Percentiles rank a stretch among this genome's conserved stretches.
These are phyloP conservation scores for Candida neerlandica DNA, from an alignment of 1,139 yeast species.

Conservation along the genomic window DNA sequence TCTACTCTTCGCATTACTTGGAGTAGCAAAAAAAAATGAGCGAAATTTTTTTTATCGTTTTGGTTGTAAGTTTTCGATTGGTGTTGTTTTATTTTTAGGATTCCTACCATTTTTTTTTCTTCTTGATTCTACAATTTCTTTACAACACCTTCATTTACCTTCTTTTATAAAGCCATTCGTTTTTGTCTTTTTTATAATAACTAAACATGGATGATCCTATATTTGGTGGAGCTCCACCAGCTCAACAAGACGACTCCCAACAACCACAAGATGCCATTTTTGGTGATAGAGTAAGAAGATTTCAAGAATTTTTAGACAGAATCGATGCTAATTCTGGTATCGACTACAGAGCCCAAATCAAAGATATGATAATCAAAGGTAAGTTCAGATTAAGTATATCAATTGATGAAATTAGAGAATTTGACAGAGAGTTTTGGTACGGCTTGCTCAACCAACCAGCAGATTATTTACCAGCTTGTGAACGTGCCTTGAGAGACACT, in stretches of 20 bases:
- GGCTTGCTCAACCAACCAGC: slow-evolving; percentile 81
- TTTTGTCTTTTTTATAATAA: neutral
- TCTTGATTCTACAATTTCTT: neutral
- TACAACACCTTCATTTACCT: neutral
- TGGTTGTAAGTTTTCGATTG: neutral
- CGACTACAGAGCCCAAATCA: slow-evolving; percentile 69
- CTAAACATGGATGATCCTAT: slow-evolving; percentile 4
- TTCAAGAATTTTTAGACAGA: slow-evolving; percentile 82
- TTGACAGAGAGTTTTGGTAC: slow-evolving; percentile 75
- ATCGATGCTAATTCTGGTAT: slow-evolving; percentile 44
- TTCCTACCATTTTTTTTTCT: slow-evolving; percentile 2
- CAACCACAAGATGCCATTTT: slow-evolving; percentile 53
- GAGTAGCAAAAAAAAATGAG: neutral
- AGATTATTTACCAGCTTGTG: slow-evolving; percentile 87
- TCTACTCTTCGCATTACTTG: slow-evolving; percentile 16
- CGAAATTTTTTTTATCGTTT: neutral
- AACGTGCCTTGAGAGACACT: slow-evolving; percentile 82
- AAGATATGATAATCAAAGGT: slow-evolving; percentile 67
- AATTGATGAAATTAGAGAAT: slow-evolving; percentile 85
- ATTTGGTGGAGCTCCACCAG: slow-evolving; percentile 1
- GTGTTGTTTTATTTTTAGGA: neutral
- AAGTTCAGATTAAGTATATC: slow-evolving; percentile 73
- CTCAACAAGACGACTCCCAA: slow-evolving; percentile 11
- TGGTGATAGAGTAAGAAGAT: slow-evolving; percentile 82
- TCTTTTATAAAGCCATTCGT: neutral